Conservation (phyloP, 2,329 filamentous ascomycete species). For the Diaporthe capsici region DNA sequence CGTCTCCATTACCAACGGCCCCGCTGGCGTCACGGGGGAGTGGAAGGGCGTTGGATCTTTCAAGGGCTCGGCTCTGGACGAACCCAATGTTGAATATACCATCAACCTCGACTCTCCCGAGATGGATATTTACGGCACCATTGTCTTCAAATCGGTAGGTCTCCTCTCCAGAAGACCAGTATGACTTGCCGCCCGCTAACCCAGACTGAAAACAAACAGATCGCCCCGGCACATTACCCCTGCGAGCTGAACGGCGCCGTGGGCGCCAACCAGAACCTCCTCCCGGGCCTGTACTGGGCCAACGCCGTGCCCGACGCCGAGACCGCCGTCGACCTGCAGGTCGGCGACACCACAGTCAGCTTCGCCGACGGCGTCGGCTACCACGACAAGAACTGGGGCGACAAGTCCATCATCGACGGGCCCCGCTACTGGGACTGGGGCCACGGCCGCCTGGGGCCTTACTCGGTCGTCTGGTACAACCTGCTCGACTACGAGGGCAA, state of each 20-base stretch:
- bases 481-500: constrained; percentile 46
- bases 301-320: constrained; percentile 51
- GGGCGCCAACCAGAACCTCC: constrained; percentile 59
- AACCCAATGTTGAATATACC: not conserved
- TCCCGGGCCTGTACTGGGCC: constrained; percentile 55
- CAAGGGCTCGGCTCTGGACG: not conserved
- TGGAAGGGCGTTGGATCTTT: not conserved
- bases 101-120: not conserved
- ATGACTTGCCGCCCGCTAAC: not conserved
- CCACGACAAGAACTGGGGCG: constrained; percentile 64
- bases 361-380: constrained; percentile 56
- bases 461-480: constrained; percentile 61
- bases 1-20: not conserved
- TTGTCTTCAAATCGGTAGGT: not conserved
- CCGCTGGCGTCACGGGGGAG: not conserved
- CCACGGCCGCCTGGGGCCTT: constrained; percentile 57
- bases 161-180: not conserved
- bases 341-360: constrained; percentile 47
- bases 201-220: not conserved
- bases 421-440: constrained; percentile 60
- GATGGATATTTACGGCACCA: not conserved
- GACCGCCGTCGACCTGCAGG: constrained; percentile 45
- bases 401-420: constrained; percentile 51
- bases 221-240: constrained; percentile 55
- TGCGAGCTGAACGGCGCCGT: constrained; percentile 56